Evolutionary conservation across 306 rosid species (phyloP).

Genomic region (Rubus parviflorus): DNA sequence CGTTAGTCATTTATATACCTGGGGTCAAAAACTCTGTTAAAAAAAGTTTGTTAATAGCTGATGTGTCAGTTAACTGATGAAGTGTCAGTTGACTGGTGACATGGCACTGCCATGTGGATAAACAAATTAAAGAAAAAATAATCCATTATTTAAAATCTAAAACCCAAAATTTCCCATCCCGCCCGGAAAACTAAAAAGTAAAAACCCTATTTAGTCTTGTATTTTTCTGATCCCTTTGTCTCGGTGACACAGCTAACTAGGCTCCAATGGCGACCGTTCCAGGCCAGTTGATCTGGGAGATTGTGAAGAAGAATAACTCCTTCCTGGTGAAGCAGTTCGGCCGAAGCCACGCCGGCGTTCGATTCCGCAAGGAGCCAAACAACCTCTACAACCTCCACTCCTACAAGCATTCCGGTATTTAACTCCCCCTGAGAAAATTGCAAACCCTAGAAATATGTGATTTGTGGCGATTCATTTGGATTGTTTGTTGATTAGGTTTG

Average conservation of each 20-base stretch:
- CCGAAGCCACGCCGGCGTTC: constrained; percentile 62
- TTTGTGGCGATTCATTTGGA: not conserved
- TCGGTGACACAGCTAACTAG: not conserved
- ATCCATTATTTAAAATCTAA: no score
- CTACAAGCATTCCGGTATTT: constrained; percentile 68
- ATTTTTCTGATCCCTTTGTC: not conserved
- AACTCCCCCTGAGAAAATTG: not conserved
- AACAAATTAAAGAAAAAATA: no score
- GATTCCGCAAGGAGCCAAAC: constrained; percentile 78
- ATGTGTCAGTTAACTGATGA: no score
- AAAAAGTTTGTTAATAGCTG: no score
- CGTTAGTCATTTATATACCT: no score
- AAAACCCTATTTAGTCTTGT: no score
- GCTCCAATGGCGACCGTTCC: constrained; percentile 63
- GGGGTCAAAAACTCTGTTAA: no score
- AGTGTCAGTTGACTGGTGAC: no score
- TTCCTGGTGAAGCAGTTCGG: constrained; percentile 80
- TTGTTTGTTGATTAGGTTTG: constrained; percentile 45
- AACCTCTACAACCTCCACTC: constrained; percentile 79
- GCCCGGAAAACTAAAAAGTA: no score
- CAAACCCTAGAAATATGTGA: not conserved
- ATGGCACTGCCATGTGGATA: no score
- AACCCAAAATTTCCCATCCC: no score
- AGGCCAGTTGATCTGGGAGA: constrained; percentile 78
- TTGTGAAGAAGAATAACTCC: constrained; percentile 75